Conservation (phyloP, 345 rosid species). For the Gynandropsis gynandra region DNA sequence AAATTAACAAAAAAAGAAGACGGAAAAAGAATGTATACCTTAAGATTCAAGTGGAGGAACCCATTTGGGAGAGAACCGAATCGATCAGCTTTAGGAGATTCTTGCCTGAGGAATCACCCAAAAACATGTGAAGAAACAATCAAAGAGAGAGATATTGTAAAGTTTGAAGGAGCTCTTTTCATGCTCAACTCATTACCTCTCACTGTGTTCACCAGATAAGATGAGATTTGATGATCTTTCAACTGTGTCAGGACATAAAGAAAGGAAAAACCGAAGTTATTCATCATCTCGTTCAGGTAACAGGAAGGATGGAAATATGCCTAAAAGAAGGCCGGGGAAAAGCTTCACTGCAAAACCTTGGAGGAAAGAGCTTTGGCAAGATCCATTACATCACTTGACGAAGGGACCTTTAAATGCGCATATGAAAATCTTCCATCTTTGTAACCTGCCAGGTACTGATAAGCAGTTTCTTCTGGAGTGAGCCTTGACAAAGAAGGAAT, state of each 20-base stretch:
- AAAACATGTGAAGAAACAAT: neutral
- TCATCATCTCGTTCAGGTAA: too few species aligned
- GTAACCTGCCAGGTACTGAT: conserved; percentile 35
- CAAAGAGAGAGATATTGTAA: too few species aligned
- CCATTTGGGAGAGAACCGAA: conserved; percentile 14
- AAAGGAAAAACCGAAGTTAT: neutral
- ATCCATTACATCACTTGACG: conserved; percentile 23
- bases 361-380: conserved; percentile 29
- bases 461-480: conserved; percentile 32
- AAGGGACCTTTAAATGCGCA: conserved; percentile 20
- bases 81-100: conserved; percentile 19
- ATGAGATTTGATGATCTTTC: conserved; percentile 24
- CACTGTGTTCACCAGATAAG: conserved; percentile 25
- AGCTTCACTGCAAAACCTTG: conserved; percentile 21
- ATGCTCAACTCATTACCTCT: conserved; percentile 14
- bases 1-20: too few species aligned
- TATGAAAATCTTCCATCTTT: conserved; percentile 30
- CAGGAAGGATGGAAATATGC: too few species aligned
- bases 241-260: conserved; percentile 14
- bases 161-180: neutral
- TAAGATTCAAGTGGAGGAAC: conserved; percentile 21
- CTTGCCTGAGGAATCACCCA: conserved; percentile 16
- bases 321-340: neutral
- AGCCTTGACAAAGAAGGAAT: conserved; percentile 32
- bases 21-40: conserved; percentile 8